Evolutionary conservation across 352 stramenopile species (phyloP).

Genomic region (Phytophthora palmivora): DNA sequence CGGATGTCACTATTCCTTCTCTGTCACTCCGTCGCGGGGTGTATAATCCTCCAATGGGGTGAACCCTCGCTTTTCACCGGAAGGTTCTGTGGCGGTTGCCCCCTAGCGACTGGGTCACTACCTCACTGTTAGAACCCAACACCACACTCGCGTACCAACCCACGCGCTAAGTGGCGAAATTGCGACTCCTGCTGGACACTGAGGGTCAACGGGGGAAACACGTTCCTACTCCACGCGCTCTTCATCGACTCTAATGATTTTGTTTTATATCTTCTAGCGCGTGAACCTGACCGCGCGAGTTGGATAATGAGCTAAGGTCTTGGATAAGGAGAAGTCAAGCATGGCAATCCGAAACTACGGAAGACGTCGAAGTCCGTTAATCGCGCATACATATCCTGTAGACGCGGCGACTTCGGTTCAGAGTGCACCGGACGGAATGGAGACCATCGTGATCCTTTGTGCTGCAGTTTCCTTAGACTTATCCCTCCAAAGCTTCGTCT

Average conservation of each 20-base stretch:
- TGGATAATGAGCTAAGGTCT: conserved; percentile 20
- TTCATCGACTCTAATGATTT: conserved; percentile 16
- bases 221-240: conserved; percentile 34
- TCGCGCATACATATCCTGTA: neutral
- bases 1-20: too few relatives aligned
- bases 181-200: conserved; percentile 27
- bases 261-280: neutral
- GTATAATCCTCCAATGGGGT: too few relatives aligned
- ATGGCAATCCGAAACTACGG: neutral
- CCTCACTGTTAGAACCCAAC: too few relatives aligned
- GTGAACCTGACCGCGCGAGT: conserved; percentile 6
- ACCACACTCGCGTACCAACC: conserved; percentile 43
- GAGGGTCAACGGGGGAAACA: conserved; percentile 43
- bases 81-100: too few relatives aligned
- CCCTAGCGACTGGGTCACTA: too few relatives aligned
- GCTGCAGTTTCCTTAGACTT: neutral
- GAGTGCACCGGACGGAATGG: neutral
- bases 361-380: conserved; percentile 1
- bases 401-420: conserved; percentile 9
- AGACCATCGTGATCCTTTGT: neutral
- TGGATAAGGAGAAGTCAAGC: neutral
- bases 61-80: too few relatives aligned
- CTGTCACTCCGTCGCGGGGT: too few relatives aligned
- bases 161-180: conserved; percentile 35
- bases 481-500: conserved; percentile 1